A percentile compares a stretch with the other conserved stretches of the same genome.
phyloP scores from a whole-genome alignment of 2,329 filamentous ascomycete genomes.

The Penicillium sp. region DNA sequence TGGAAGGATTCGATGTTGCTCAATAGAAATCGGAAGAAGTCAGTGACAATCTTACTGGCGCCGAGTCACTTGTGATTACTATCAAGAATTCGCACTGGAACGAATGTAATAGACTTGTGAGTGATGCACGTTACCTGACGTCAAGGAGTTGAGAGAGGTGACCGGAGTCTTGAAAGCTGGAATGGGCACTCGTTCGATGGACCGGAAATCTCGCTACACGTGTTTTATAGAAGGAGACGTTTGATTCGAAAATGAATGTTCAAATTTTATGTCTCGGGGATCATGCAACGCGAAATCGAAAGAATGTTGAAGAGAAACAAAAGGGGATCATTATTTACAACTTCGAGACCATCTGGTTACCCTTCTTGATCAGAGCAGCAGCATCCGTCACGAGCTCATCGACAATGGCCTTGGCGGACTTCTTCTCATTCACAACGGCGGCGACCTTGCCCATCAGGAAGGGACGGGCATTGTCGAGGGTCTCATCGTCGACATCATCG shows the following conservation, averaged over 20 bases:
- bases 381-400: slow-evolving; percentile 90
- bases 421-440: slow-evolving; percentile 87
- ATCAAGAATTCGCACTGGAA: too few relatives aligned
- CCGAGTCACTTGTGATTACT: too few relatives aligned
- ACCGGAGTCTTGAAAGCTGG: too few relatives aligned
- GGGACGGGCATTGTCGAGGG: slow-evolving; percentile 83
- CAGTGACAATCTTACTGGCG: too few relatives aligned
- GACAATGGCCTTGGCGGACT: slow-evolving; percentile 82
- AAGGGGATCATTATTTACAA: slow-evolving; percentile 47
- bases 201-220: too few relatives aligned
- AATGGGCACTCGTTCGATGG: too few relatives aligned
- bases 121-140: too few relatives aligned
- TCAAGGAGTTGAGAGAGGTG: too few relatives aligned
- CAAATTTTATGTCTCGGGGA: not conserved
- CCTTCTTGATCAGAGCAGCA: slow-evolving; percentile 61
- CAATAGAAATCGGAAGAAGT: too few relatives aligned
- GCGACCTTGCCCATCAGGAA: slow-evolving; percentile 97
- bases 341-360: slow-evolving; percentile 63
- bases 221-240: too few relatives aligned
- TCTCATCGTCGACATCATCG: slow-evolving; percentile 69
- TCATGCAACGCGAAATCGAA: slow-evolving; percentile 3
- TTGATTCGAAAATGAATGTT: not conserved
- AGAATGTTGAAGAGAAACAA: not conserved
- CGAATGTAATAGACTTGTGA: too few relatives aligned
- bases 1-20: too few relatives aligned